Evolutionary conservation across 768 basidiomycete species (phyloP), one percentile per base, ranked within the genome.

Genomic region (Rhodosporidiobolus odoratus): DNA sequence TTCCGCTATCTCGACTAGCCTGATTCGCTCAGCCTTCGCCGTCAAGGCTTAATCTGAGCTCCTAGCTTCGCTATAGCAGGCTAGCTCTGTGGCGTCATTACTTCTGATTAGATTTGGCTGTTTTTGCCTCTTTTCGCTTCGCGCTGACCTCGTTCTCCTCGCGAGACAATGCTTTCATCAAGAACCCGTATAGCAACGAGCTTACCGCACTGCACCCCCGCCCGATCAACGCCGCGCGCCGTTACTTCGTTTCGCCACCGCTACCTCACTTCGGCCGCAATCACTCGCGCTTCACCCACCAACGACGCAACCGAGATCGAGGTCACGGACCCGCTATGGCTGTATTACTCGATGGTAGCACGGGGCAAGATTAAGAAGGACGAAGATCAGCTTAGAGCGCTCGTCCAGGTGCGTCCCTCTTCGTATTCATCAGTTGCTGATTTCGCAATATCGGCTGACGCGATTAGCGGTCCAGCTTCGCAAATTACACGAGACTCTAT

Each of bases 371-470:
- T 86, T 54, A 72, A 81, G 69, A 82, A 82, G 76, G 84, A 87
- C 69, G 82, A 83, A 53, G 84, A 85, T 59, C 86, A 86, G 73
- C 80, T 86, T 43, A 76, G 85, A 30, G 82, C 81, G 17, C 78
- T 85, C 25, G 84, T 84, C 79, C 81, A 84, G 81, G 86, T 85
- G 63, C 25, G 79, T 45, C 23, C 47, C 19, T n/a, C n/a, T n/a
- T 25, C 35, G 30, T n/a, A 40, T 34, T 32, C 76, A 34, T 56
- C 38, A 15, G 21, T 35, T 27, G 21, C 41, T 32, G 37, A 68
- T 38, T 48, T 19, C n/a, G 50, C 13, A 5, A 1, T 40, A 38
- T 54, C n/a, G 27, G 30, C 37, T 27, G 43, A 37, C 19, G 30
- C 23, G 30, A 10, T 21, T 58, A 54, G n/a, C 40, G 63, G 59